These are phyloP conservation scores for Pluteus cervinus DNA, from an alignment of 768 basidiomycete genomes.

Conservation along the genomic window DNA sequence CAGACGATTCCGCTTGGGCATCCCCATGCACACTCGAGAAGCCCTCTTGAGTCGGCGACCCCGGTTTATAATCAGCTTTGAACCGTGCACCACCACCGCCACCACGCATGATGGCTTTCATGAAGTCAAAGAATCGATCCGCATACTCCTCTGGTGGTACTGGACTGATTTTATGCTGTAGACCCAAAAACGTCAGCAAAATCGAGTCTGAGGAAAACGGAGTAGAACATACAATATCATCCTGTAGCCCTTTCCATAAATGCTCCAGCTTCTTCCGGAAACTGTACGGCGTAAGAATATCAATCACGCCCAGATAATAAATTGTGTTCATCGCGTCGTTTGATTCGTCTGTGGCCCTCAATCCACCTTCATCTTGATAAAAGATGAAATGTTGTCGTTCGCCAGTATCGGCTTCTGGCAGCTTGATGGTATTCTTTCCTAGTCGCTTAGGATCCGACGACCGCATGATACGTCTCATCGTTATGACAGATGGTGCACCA, in stretches of 20 bases:
- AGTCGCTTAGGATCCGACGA: slow-evolving; percentile 74
- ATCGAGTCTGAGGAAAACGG: not conserved
- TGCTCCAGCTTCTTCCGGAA: slow-evolving; percentile 76
- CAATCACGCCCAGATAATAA: slow-evolving; percentile 95
- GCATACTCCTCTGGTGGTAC: slow-evolving; percentile 86
- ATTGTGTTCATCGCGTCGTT: slow-evolving; percentile 73
- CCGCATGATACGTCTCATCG: slow-evolving; percentile 82
- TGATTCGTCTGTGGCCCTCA: slow-evolving; percentile 82
- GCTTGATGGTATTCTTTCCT: slow-evolving; percentile 35
- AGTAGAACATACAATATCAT: slow-evolving; percentile 71
- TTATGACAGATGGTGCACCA: slow-evolving; percentile 68
- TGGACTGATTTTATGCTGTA: slow-evolving; percentile 90
- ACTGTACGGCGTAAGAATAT: slow-evolving; percentile 90
- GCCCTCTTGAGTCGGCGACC: too few species aligned
- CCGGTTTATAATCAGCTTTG: slow-evolving; percentile 31
- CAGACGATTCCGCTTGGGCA: too few species aligned
- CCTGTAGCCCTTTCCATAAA: slow-evolving; percentile 85
- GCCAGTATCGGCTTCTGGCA: slow-evolving; percentile 60
- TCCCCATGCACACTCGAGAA: too few species aligned
- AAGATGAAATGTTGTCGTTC: slow-evolving; percentile 79
- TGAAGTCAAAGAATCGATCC: slow-evolving; percentile 81
- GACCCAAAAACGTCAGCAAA: slow-evolving; percentile 8
- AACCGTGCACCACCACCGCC: slow-evolving; percentile 58
- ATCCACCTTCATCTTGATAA: slow-evolving; percentile 94
- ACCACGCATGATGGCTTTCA: slow-evolving; percentile 81